Base-by-base conservation (phyloP, 1,139 yeast species). In the Pichia sp. region DNA sequence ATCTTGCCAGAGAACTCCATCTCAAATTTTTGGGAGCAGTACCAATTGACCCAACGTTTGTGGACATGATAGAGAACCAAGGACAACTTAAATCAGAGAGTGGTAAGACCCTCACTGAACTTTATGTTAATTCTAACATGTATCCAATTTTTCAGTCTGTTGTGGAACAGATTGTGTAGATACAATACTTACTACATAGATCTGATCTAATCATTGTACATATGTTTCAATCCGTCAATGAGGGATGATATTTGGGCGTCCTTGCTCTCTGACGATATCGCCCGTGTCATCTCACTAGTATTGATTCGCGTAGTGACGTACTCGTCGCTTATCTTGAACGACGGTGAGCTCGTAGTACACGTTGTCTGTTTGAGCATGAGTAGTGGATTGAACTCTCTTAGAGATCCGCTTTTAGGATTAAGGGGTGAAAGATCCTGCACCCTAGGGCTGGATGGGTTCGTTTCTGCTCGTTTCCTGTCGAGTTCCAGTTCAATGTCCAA, bases 11-110 rank as follows among this genome's bases (percentile, higher is more conserved):
- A 25, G 72, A 72, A 35, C 69, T 75, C 42, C 60, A 66, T 6
- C 62, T 91, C 28, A 74, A 77, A 8, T 87, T 79, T 51, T 63
- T 93, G 47, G 98, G 97, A 0, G 76, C 76, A 38, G 76, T 93
- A 3, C 98, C 98, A 1, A 85, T 93, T 20, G 98, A 91, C 51
- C 98, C 98, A 1, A 71, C 68, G 34, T 91, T 91, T 62, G 94
- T 85, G 19, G 87, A 83, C 47, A 60, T 86, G 68, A 73, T 91
- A 14, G 98, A 91, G 55, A 64, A 59, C 36, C 80, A 74, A 48
- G 56, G 35, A 4, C 59, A 41, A 47, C 47, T 43, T 52, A 56
- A 30, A 47, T 48, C 33, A 21, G 45, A 49, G 25, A 44, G 40
- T 11, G 41, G 47, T 13, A 40, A 50, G 34, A 34, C 40, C 7